phyloP scores from a whole-genome alignment of 1,284 basidiomycete genomes.

The Heterobasidion annosum region DNA sequence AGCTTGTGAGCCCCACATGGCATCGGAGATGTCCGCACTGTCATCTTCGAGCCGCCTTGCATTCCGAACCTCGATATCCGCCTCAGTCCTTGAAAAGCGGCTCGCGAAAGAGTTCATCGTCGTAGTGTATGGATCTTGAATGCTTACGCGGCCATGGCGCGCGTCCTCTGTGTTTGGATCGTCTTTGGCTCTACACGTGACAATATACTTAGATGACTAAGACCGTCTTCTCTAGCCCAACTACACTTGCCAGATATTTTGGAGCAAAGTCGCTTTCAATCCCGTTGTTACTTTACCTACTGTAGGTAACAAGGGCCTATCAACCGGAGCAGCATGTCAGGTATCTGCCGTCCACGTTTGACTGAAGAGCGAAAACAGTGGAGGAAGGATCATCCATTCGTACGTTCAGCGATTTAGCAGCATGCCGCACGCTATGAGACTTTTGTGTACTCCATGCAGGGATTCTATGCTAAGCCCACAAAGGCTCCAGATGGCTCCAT shows the following conservation, averaged over 20 bases:
- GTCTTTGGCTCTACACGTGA: not conserved
- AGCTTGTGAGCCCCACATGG: constrained; percentile 72
- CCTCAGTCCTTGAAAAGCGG: constrained; percentile 50
- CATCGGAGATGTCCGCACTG: constrained; percentile 55
- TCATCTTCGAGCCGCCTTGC: constrained; percentile 48
- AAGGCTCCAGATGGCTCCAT: constrained; percentile 90
- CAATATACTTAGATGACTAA: not conserved
- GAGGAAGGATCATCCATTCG: constrained; percentile 98
- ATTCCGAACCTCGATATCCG: constrained; percentile 39
- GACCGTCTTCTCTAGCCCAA: no score
- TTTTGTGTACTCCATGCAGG: constrained; percentile 39
- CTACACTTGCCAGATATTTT: no score
- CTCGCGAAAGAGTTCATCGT: constrained; percentile 74
- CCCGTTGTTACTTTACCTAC: no score
- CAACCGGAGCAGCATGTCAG: constrained; percentile 38
- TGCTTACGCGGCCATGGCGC: constrained; percentile 43
- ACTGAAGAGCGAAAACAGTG: constrained; percentile 98
- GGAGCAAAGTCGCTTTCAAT: no score
- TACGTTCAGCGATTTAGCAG: constrained; percentile 32
- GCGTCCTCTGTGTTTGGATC: constrained; percentile 1
- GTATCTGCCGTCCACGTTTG: constrained; percentile 78
- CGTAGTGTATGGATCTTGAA: constrained; percentile 13
- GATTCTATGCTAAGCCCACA: constrained; percentile 90
- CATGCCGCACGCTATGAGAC: constrained; percentile 2
- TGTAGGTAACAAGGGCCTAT: no score